phyloP scores from a whole-genome alignment of 179 eudicot genomes.

The Sideroxylon spinosum region DNA sequence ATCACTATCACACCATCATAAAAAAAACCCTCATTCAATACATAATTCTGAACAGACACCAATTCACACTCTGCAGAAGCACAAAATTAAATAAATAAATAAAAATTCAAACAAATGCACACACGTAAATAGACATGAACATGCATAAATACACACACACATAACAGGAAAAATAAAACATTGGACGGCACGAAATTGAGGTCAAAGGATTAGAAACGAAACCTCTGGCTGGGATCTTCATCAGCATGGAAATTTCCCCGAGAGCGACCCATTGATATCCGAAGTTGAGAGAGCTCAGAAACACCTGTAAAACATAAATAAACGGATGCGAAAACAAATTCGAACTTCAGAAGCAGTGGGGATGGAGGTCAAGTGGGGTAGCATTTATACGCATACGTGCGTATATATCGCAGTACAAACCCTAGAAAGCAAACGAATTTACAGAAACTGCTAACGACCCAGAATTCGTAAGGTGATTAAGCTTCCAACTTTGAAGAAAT shows the following conservation, averaged over 20 bases:
- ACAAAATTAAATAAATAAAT: not conserved
- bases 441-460: not conserved
- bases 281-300: conserved; percentile 15
- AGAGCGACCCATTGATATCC: conserved; percentile 62
- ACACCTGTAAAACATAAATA: not conserved
- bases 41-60: not conserved
- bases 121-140: not conserved
- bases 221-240: conserved; percentile 79
- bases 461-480: not conserved
- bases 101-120: not conserved
- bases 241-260: conserved; percentile 61
- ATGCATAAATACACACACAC: too few species aligned
- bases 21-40: too few species aligned
- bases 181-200: not conserved
- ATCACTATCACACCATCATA: not conserved
- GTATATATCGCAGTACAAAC: not conserved
- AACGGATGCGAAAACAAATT: not conserved
- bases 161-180: not conserved
- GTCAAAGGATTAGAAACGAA: not conserved
- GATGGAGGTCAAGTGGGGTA: not conserved
- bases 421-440: conserved; percentile 12
- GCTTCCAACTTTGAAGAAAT: not conserved
- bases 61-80: not conserved
- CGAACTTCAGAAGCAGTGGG: not conserved
- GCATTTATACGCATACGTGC: not conserved